Conservation (phyloP, 768 basidiomycete genomes). For the Mycena vitilis region DNA sequence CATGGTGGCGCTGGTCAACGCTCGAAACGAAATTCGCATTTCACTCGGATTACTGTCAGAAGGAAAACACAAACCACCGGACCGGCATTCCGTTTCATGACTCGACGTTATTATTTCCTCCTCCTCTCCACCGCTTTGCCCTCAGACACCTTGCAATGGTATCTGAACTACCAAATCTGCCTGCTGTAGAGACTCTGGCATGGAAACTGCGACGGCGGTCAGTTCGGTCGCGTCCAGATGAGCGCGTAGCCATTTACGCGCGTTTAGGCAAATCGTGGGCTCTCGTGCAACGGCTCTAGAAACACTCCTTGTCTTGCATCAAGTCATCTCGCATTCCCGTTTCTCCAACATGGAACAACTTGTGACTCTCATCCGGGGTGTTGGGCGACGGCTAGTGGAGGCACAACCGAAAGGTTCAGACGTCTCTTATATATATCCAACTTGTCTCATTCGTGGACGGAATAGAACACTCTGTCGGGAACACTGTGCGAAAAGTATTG, state of each 20-base stretch:
- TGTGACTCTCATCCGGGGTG: conserved; percentile 78
- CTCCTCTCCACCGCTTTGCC: too few species aligned
- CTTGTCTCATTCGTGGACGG: conserved; percentile 22
- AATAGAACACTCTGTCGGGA: conserved; percentile 93
- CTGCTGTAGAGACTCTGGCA: conserved; percentile 75
- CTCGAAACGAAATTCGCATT: neutral
- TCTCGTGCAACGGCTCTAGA: conserved; percentile 91
- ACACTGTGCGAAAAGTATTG: conserved; percentile 92
- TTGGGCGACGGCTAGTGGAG: conserved; percentile 84
- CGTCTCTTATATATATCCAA: conserved; percentile 21
- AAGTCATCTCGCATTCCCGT: conserved; percentile 87
- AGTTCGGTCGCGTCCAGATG: conserved; percentile 43
- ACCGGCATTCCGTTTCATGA: neutral
- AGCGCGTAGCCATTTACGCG: conserved; percentile 34
- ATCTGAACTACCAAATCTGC: conserved; percentile 54
- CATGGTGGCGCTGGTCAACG: neutral
- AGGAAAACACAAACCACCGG: too few species aligned
- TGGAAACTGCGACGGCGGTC: conserved; percentile 79
- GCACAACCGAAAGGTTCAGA: conserved; percentile 93
- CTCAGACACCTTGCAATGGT: conserved; percentile 48
- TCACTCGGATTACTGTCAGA: neutral
- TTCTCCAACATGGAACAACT: conserved; percentile 91
- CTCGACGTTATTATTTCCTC: neutral
- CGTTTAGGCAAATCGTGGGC: conserved; percentile 86
- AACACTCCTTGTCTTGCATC: conserved; percentile 87